Evolutionary conservation across 768 basidiomycete species (phyloP).

Genomic region (Suillus brevipes): DNA sequence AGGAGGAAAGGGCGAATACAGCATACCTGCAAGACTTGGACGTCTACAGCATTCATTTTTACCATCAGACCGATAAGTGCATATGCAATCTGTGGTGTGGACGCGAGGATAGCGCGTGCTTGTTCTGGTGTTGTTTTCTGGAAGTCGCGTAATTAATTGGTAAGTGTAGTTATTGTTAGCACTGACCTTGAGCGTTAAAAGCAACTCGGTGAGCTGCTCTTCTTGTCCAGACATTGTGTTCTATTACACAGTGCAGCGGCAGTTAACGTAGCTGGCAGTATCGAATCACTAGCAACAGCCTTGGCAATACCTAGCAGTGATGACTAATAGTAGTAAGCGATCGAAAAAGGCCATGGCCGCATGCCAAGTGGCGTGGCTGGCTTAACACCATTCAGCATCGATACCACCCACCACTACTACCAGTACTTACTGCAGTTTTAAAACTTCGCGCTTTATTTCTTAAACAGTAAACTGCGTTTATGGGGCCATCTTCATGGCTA

Average conservation of each 20-base stretch:
- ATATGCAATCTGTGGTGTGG: conserved; percentile 75
- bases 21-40: conserved; percentile 73
- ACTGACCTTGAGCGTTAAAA: conserved; percentile 67
- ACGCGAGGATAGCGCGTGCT: conserved; percentile 66
- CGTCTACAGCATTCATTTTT: conserved; percentile 69
- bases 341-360: too few species aligned
- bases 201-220: conserved; percentile 72
- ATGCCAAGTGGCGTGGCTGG: neutral
- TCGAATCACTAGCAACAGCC: neutral
- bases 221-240: conserved; percentile 53
- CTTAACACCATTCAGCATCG: neutral
- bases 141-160: conserved; percentile 5
- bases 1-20: neutral
- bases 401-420: neutral
- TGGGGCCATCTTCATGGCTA: neutral
- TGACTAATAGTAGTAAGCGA: neutral
- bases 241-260: neutral
- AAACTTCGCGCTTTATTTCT: neutral
- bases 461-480: neutral
- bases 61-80: conserved; percentile 79
- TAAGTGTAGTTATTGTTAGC: neutral
- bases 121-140: conserved; percentile 77
- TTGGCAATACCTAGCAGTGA: neutral
- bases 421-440: neutral
- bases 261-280: neutral